Evolutionary conservation across 257 asterid species (phyloP), one percentile per base, ranked within the genome.

Genomic region (Parsonsia alboflavescens): DNA sequence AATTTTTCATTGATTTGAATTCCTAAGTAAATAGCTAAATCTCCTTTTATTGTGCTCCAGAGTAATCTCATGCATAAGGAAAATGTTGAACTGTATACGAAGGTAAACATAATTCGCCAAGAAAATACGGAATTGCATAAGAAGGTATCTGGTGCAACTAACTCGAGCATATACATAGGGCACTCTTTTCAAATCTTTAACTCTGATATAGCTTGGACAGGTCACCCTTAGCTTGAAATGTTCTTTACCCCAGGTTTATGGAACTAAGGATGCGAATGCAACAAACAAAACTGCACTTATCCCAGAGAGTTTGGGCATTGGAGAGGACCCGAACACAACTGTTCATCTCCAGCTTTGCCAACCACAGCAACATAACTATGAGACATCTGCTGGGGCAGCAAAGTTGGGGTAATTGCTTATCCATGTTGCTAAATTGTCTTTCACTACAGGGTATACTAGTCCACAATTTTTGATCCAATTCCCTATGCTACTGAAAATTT

Each of bases 341-440:
- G 84, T 87, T 41, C 84, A 84, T 82, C 94, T 90, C 80, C 94
- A 90, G 86, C 96, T 90, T 83, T 83, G 88, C 88, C 92, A 87
- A 80, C 96, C 96, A 78, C 89, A 84, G 74, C 89, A 90, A 79
- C 74, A 81, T 64, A 85, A 78, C 76, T 74, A 74, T 4, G 87
- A 83, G 72, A 54, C 70, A 49, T 71, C 79, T 68, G 16, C 75
- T 13, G 85, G 82, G 63, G 79, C 82, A 65, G 73, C 81, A 16
- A 86, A 84, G 71, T 61, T 79, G 68, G 90, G 91, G 92, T 90
- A 87, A 85, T 39, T 72, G 59, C 73, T 54, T 39, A 69, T 76
- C 48, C 61, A 39, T 57, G 22, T 45, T 56, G 9, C 74, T 70
- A 30, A 28, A 16, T 70, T 30, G 44, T 49, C 24, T 48, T 50